These are phyloP conservation scores for Anthoceros angustus DNA, from an alignment of 225 moss, liverwort and hornwort species.

Conservation along the genomic window DNA sequence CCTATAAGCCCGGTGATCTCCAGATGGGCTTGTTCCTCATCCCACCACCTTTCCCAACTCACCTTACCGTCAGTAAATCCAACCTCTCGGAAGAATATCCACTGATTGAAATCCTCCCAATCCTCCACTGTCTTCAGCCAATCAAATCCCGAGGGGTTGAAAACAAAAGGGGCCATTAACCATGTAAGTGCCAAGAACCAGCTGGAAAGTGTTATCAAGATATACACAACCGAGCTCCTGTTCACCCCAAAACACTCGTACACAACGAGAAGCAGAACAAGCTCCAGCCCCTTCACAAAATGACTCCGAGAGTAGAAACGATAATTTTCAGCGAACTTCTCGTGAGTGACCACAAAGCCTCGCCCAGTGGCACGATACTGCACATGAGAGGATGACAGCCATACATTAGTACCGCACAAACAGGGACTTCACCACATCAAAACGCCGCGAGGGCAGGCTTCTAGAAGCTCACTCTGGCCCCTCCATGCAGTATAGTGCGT, in stretches of 20 bases:
- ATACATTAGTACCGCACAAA: neutral
- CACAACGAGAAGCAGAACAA: conserved; percentile 63
- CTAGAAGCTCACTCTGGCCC: conserved; percentile 30
- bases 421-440: neutral
- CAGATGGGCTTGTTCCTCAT: conserved; percentile 77
- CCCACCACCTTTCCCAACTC: conserved; percentile 99
- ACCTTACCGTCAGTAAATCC: conserved; percentile 71
- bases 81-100: conserved; percentile 87
- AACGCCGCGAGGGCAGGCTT: neutral
- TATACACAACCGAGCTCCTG: conserved; percentile 42
- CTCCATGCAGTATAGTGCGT: conserved; percentile 80
- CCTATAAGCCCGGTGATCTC: conserved; percentile 47
- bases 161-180: conserved; percentile 85
- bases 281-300: conserved; percentile 80
- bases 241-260: conserved; percentile 60
- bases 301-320: conserved; percentile 87
- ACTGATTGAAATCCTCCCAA: conserved; percentile 97
- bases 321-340: conserved; percentile 93
- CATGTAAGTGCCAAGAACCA: conserved; percentile 89
- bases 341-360: conserved; percentile 91
- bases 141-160: conserved; percentile 96
- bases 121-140: conserved; percentile 99
- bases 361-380: conserved; percentile 77
- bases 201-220: conserved; percentile 74
- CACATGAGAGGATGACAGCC: neutral